Evolutionary conservation across 108 stramenopile species (phyloP).

Genomic region (Skeletonema grethae): DNA sequence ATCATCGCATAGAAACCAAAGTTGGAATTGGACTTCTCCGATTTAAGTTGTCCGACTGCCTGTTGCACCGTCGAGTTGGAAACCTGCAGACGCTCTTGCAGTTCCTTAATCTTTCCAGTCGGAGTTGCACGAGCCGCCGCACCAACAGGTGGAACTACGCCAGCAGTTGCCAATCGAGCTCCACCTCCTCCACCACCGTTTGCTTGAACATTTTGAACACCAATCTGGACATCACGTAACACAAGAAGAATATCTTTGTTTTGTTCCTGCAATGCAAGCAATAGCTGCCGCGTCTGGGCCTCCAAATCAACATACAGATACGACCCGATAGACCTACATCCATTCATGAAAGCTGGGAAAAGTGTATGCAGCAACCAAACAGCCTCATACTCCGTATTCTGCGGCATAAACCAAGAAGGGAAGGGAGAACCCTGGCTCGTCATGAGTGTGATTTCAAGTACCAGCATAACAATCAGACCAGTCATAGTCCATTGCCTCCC

Average conservation of each 20-base stretch:
- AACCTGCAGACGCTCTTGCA: conserved; percentile 79
- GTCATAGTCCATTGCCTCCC: conserved; percentile 93
- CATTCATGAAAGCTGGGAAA: conserved; percentile 99
- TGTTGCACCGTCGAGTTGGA: conserved; percentile 83
- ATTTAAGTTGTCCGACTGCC: conserved; percentile 78
- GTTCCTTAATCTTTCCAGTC: conserved; percentile 86
- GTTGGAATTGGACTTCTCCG: conserved; percentile 62
- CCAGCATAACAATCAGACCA: conserved; percentile 92
- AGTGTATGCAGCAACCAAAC: conserved; percentile 90
- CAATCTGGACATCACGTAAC: conserved; percentile 93
- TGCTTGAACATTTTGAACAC: conserved; percentile 77
- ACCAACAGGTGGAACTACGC: conserved; percentile 44
- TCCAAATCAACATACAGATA: conserved; percentile 95
- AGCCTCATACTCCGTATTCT: conserved; percentile 88
- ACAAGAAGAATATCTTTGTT: conserved; percentile 94
- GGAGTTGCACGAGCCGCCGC: conserved; percentile 67
- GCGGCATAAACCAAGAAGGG: conserved; percentile 90
- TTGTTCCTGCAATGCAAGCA: conserved; percentile 91
- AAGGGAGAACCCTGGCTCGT: conserved; percentile 83
- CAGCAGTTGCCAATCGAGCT: conserved; percentile 47
- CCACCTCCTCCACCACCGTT: conserved; percentile 53
- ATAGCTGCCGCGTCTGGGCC: conserved; percentile 82
- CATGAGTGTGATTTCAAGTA: conserved; percentile 91
- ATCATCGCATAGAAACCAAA: conserved; percentile 92
- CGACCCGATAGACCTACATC: conserved; percentile 92